These are phyloP conservation scores for Cucurbitaria berberidis DNA, from an alignment of 2,329 filamentous ascomycete genomes.

Conservation along the genomic window DNA sequence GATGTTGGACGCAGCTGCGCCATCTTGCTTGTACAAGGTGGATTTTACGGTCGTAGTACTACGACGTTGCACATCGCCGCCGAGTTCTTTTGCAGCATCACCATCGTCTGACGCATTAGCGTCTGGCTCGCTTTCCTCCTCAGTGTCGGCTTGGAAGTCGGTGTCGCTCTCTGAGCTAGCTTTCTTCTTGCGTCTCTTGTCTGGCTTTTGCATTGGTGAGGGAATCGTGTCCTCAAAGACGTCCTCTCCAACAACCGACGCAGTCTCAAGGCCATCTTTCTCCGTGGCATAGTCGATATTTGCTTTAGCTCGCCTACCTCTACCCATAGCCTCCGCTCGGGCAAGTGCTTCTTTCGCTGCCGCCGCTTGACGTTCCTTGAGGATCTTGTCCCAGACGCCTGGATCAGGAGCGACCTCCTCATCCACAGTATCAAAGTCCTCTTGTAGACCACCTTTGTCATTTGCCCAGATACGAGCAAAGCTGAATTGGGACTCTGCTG, in stretches of 20 bases:
- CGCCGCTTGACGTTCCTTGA: conserved; percentile 79
- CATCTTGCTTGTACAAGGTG: conserved; percentile 27
- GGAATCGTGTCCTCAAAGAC: conserved; percentile 23
- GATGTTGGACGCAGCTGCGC: conserved; percentile 21
- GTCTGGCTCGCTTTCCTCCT: conserved; percentile 33
- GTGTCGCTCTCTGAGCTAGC: conserved; percentile 55
- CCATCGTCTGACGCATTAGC: conserved; percentile 8
- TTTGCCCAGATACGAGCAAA: conserved; percentile 94
- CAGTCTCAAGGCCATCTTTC: conserved; percentile 21
- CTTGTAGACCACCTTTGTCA: conserved; percentile 71
- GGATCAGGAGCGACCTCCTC: conserved; percentile 65
- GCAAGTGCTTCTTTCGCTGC: conserved; percentile 73
- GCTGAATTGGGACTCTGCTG: conserved; percentile 81
- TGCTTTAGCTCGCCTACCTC: conserved; percentile 77
- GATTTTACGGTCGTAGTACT: conserved; percentile 12
- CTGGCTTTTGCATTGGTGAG: conserved; percentile 40
- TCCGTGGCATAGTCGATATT: conserved; percentile 57
- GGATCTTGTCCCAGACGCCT: conserved; percentile 87
- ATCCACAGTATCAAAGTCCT: conserved; percentile 63
- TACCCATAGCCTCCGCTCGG: conserved; percentile 77
- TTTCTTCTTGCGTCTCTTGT: conserved; percentile 36
- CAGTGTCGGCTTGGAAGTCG: conserved; percentile 54
- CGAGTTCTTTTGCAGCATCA: conserved; percentile 14
- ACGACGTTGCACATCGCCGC: conserved; percentile 4
- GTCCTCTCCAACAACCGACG: conserved; percentile 20